Evolutionary conservation across 169 alveolate species (phyloP), one percentile per base, ranked within the genome.

Genomic region (Amoebophrya sp.): DNA sequence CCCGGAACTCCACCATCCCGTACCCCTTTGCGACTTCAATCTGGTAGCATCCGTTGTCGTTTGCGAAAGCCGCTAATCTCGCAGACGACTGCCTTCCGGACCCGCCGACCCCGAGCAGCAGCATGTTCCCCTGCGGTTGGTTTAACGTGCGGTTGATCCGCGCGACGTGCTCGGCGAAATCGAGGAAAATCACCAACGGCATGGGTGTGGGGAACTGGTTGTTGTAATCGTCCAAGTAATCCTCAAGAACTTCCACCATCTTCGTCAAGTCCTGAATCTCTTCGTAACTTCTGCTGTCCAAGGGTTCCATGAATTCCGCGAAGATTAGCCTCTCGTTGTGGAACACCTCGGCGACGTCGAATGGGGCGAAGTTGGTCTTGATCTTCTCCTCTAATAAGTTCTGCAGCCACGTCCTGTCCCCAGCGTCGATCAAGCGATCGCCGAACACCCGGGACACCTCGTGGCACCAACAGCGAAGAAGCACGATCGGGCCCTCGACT

Each of bases 111-210:
- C 99, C 99, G 39, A 97, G 93, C 40, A 97, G 92, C 40, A 97
- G 94, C 40, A 97, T 97, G 92, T 97, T 96, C 33, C 98, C 99
- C 40, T 94, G 94, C 23, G 98, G 98, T 92, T 96, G 96, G 92
- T 97, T 88, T 39, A 97, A 95, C 91, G 96, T 96, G 35, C 99
- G 93, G 89, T 97, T 95, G 39, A 97, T 97, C 89, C 98, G 95
- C 1, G 98, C 95, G 66, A 97, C 97, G 93, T 97, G 99, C 90
- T 97, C 98, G 91, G 98, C 97, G 39, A 98, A 98, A 95, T 97
- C 99, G 90, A 97, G 95, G 94, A 97, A 97, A 98, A 97, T 97
- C 54, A 97, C 98, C 77, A 97, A 92, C 29, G 97, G 97, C 99
- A 97, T 97, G 92, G 94, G 96, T 66, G 95, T 96, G 93, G 96